phyloP scores from a whole-genome alignment of 164 flowering plant genomes.

The Aristolochia contorta region DNA sequence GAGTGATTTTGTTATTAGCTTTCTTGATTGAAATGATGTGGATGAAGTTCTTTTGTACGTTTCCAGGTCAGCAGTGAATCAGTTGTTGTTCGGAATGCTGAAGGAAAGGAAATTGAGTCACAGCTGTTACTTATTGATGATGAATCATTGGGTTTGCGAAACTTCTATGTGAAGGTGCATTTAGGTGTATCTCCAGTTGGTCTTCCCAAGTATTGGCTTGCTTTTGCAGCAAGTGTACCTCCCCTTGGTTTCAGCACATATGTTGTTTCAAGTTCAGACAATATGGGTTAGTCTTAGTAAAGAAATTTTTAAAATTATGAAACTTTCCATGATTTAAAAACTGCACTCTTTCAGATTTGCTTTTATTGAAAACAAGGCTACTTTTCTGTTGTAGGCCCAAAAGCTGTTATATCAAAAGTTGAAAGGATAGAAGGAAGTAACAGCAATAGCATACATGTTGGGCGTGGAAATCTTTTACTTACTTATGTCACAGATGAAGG shows the following conservation, averaged over 20 bases:
- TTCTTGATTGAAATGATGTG: neutral
- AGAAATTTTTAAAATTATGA: neutral
- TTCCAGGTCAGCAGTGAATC: constrained; percentile 47
- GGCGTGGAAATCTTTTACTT: constrained; percentile 71
- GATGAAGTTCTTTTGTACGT: neutral
- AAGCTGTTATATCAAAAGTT: constrained; percentile 30
- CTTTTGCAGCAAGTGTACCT: constrained; percentile 64
- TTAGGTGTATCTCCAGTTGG: constrained; percentile 36
- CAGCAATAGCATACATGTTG: constrained; percentile 46
- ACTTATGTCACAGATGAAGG: constrained; percentile 42
- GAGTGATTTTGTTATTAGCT: neutral
- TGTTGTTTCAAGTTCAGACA: constrained; percentile 36
- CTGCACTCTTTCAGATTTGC: neutral
- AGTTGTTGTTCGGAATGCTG: constrained; percentile 53
- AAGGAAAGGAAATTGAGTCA: constrained; percentile 54
- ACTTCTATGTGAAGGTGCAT: constrained; percentile 60
- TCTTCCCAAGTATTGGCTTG: constrained; percentile 73
- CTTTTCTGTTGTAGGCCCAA: constrained; percentile 27
- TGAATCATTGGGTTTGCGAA: constrained; percentile 31
- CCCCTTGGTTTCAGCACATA: constrained; percentile 91
- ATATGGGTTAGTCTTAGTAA: constrained; percentile 28
- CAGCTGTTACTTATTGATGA: constrained; percentile 55
- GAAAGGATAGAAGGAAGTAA: constrained; percentile 24
- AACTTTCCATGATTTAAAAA: neutral
- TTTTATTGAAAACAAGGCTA: neutral